These are phyloP conservation scores for Trichoderma lentiforme DNA, from an alignment of 2,329 filamentous ascomycete species.

Conservation along the genomic window DNA sequence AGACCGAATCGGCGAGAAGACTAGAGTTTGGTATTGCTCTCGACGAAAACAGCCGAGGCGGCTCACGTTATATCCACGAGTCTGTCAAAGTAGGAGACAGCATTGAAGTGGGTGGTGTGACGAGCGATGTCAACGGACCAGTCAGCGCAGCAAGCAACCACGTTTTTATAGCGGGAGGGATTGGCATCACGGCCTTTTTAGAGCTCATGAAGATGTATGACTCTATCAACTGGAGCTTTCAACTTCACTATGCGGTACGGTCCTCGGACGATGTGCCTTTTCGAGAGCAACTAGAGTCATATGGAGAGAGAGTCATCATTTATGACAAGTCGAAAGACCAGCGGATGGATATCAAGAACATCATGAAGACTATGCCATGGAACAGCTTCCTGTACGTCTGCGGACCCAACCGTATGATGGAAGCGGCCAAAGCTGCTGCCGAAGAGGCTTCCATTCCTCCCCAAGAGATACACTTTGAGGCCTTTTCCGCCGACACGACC, in stretches of 20 bases:
- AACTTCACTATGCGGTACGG: constrained; percentile 59
- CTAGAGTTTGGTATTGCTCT: constrained; percentile 60
- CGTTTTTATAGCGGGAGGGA: constrained; percentile 61
- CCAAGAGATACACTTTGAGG: constrained; percentile 58
- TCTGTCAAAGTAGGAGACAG: constrained; percentile 44
- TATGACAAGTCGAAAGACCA: constrained; percentile 52
- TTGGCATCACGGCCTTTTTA: constrained; percentile 65
- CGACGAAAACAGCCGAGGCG: constrained; percentile 54
- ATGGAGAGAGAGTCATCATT: constrained; percentile 43
- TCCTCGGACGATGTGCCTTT: constrained; percentile 53
- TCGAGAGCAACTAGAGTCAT: constrained; percentile 40
- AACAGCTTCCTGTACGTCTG: constrained; percentile 61
- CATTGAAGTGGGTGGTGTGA: constrained; percentile 51
- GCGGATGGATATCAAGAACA: constrained; percentile 51
- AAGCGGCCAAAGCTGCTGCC: constrained; percentile 44
- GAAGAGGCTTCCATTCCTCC: constrained; percentile 41
- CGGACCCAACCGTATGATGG: constrained; percentile 56
- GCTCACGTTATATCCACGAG: constrained; percentile 57
- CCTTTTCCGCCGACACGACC: constrained; percentile 50
- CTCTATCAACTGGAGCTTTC: constrained; percentile 46
- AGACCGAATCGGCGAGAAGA: constrained; percentile 36
- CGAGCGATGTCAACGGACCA: constrained; percentile 43
- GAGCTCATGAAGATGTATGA: constrained; percentile 42
- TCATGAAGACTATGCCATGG: constrained; percentile 47
- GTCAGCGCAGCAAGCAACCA: constrained; percentile 51